Base-by-base conservation (phyloP, 2,329 filamentous ascomycete species). In the Botrytis fabae region DNA sequence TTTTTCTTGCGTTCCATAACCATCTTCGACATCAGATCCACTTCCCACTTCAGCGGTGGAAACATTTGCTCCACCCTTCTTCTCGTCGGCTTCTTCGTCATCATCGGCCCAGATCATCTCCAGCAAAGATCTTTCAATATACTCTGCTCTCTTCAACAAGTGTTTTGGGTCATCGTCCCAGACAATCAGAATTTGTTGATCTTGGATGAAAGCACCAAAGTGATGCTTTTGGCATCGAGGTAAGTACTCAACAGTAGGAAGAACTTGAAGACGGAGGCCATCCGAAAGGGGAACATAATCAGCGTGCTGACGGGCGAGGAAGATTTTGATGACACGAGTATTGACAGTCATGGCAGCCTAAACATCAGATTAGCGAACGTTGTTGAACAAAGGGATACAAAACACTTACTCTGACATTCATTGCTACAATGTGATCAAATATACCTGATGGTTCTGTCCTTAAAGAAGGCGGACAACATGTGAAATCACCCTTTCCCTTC, bases 271-370 rank as follows among this genome's bases (percentile, higher is more conserved):
- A 40, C 87, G 86, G 28, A 91, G 84, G 5, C 87, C 88, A 70
- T 86, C 83, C 25, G 85, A 81, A 25, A 92, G 82, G 16, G 90
- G 88, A 16, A 92, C 87, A 75, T 86, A 90, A 25, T 87, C 82
- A 35, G 83, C 76, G 63, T 83, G 85, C 66, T 84, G 82, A 73
- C 85, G 82, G 5, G 80, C 78, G 10, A 91, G 82, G 75, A 92
- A 86, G 42, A 90, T 84, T 75, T 88, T 87, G 78, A 92, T 89
- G 59, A 91, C 86, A 73, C 86, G 84, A 5, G 90, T 92, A 78
- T 88, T 90, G 75, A 92, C 85, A 5, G 90, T 92, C 86, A 92
- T 90, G 69, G 90, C 90, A 77, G 86, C 89, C 87, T 91, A 54
- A 18, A 32, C 20, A 57, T 25, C 25, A 28, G 28, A 22, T 72